These are phyloP conservation scores for Saccharomycopsis vini DNA, from an alignment of 805 yeast genomes.

Conservation along the genomic window DNA sequence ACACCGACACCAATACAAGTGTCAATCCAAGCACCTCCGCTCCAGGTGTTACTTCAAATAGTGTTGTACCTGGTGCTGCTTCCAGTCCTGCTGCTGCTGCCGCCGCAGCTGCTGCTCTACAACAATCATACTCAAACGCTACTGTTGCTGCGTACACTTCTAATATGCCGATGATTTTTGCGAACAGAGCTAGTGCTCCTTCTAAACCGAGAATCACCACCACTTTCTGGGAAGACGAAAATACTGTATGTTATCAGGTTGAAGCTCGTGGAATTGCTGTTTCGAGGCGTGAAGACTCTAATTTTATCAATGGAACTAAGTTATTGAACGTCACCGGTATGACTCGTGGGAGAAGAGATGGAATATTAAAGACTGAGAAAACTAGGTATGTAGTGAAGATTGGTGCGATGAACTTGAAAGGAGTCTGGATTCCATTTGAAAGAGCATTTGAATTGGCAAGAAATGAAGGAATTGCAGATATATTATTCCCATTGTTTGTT, in stretches of 20 bases:
- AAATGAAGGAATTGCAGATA: conserved; percentile 62
- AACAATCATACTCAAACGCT: too few species aligned
- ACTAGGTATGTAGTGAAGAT: conserved; percentile 74
- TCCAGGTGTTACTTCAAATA: neutral
- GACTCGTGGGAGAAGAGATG: conserved; percentile 84
- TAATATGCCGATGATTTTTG: conserved; percentile 1
- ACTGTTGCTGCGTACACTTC: too few species aligned
- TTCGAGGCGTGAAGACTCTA: conserved; percentile 75
- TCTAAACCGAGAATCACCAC: conserved; percentile 58
- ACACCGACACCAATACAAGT: too few species aligned
- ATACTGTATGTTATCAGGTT: conserved; percentile 76
- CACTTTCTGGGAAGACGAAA: conserved; percentile 88
- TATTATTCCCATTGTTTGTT: conserved; percentile 61
- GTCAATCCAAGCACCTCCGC: neutral
- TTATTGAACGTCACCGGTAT: conserved; percentile 74
- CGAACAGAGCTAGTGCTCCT: conserved; percentile 2
- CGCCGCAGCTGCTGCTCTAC: neutral
- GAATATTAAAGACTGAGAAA: conserved; percentile 69
- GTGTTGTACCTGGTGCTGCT: neutral
- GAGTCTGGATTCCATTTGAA: conserved; percentile 86
- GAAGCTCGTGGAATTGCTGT: conserved; percentile 76
- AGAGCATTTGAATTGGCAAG: conserved; percentile 77
- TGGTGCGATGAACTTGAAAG: conserved; percentile 82
- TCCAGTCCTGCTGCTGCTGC: neutral
- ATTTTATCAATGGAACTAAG: conserved; percentile 82